Evolutionary conservation across 1,139 yeast species (phyloP).

Genomic region (Scheffersomyces segobiensis): DNA sequence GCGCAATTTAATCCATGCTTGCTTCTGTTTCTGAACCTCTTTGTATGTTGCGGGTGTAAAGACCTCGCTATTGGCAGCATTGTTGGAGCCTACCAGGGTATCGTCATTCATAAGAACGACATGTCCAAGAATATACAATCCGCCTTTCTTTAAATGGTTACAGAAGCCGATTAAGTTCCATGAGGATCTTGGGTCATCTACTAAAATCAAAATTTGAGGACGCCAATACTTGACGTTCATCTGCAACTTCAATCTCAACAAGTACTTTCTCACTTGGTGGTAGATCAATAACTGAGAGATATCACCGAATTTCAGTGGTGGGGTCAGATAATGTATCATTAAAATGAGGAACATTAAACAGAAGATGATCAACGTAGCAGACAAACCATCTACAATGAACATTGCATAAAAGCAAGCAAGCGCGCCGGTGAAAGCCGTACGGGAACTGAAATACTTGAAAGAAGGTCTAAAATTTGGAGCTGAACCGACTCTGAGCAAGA

Average conservation of each 20-base stretch:
- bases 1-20: conserved; percentile 81
- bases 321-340: conserved; percentile 83
- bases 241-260: conserved; percentile 78
- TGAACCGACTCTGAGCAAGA: conserved; percentile 78
- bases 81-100: conserved; percentile 13
- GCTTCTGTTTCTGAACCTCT: conserved; percentile 70
- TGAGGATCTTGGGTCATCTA: conserved; percentile 86
- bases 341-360: conserved; percentile 67
- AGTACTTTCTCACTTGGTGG: conserved; percentile 92
- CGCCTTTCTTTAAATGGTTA: conserved; percentile 92
- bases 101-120: conserved; percentile 67
- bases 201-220: conserved; percentile 84
- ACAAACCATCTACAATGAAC: conserved; percentile 90
- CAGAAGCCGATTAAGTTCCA: conserved; percentile 95
- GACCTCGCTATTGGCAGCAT: conserved; percentile 14
- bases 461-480: conserved; percentile 98
- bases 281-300: conserved; percentile 91
- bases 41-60: conserved; percentile 44
- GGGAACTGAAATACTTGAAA: conserved; percentile 78
- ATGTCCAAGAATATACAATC: conserved; percentile 88
- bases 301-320: conserved; percentile 97
- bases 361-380: conserved; percentile 75
- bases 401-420: conserved; percentile 72
- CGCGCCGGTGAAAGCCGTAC: conserved; percentile 80
- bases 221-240: conserved; percentile 95